A percentile compares a stretch with the other conserved stretches of the same genome.
Evolutionary conservation across 202 grass and related monocot species (phyloP).

Genomic region (Schoenoplectus triqueter): DNA sequence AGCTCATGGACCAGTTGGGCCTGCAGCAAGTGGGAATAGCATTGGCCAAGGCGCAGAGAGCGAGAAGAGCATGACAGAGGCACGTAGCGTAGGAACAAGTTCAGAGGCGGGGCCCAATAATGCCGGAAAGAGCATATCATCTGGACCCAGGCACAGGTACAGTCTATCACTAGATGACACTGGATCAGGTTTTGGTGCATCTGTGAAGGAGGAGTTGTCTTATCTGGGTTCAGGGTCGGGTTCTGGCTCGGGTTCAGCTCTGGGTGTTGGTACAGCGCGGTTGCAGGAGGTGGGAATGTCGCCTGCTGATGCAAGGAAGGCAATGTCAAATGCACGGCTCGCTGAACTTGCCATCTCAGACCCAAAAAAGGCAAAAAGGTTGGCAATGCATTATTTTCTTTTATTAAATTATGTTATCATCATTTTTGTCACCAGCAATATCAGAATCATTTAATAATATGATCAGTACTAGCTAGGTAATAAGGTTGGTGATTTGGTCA

Average conservation of each 20-base stretch:
- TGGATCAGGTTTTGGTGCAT: conserved; percentile 50
- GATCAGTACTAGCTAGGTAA: not conserved
- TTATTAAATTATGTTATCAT: not conserved
- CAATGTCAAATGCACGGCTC: conserved; percentile 67
- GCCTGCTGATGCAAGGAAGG: conserved; percentile 73
- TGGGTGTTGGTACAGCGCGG: conserved; percentile 33
- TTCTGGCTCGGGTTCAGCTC: conserved; percentile 57
- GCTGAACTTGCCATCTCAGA: conserved; percentile 90
- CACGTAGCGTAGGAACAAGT: conserved; percentile 17
- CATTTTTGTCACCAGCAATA: not conserved
- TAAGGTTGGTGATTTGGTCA: not conserved
- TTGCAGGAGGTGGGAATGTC: conserved; percentile 64
- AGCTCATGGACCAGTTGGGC: conserved; percentile 33
- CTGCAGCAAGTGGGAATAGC: conserved; percentile 31
- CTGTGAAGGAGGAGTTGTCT: conserved; percentile 53
- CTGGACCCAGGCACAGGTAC: conserved; percentile 64
- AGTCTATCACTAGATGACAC: conserved; percentile 74
- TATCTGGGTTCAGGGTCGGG: conserved; percentile 43
- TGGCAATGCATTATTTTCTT: conserved; percentile 28
- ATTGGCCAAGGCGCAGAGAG: not conserved
- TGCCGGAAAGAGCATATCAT: not conserved
- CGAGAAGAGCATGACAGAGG: conserved; percentile 10
- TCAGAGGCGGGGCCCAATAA: conserved; percentile 20
- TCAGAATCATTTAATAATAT: no score
- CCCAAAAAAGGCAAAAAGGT: conserved; percentile 95